Evolutionary conservation across 2,329 filamentous ascomycete species (phyloP).

Genomic region (Exophiala calicioides): DNA sequence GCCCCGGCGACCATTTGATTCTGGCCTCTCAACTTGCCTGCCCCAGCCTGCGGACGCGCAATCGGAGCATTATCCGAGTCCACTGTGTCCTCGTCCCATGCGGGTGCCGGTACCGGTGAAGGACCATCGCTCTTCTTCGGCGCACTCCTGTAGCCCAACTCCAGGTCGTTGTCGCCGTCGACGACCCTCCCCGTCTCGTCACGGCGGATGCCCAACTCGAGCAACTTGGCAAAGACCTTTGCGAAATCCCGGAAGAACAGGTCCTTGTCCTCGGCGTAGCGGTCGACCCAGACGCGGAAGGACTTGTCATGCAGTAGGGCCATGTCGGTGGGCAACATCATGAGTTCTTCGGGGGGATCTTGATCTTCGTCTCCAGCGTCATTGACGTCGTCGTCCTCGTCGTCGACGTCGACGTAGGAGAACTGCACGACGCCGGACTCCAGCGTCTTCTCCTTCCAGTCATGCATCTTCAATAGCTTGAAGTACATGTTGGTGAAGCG

Average conservation of each 20-base stretch:
- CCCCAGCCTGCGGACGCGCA: slow-evolving; percentile 16
- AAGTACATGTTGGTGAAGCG: slow-evolving; percentile 62
- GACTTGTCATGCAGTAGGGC: slow-evolving; percentile 55
- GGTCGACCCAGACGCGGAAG: slow-evolving; percentile 59
- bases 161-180: slow-evolving; percentile 60
- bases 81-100: neutral
- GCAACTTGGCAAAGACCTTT: slow-evolving; percentile 60
- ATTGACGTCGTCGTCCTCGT: slow-evolving; percentile 37
- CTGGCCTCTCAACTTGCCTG: slow-evolving; percentile 15
- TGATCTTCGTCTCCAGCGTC: slow-evolving; percentile 11
- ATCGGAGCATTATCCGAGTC: slow-evolving; percentile 17
- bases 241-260: slow-evolving; percentile 63
- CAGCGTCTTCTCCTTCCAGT: slow-evolving; percentile 58
- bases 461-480: slow-evolving; percentile 52
- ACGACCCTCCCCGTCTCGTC: slow-evolving; percentile 55
- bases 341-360: slow-evolving; percentile 46
- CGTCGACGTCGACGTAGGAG: slow-evolving; percentile 60
- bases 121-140: slow-evolving; percentile 55
- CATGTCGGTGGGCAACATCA: slow-evolving; percentile 69
- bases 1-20: slow-evolving; percentile 8
- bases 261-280: slow-evolving; percentile 63
- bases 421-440: slow-evolving; percentile 59
- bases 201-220: slow-evolving; percentile 61
- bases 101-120: slow-evolving; percentile 21
- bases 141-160: slow-evolving; percentile 58